Evolutionary conservation across 192 early-diverging fungal species (phyloP).

Genomic region (Geranomyces variabilis): DNA sequence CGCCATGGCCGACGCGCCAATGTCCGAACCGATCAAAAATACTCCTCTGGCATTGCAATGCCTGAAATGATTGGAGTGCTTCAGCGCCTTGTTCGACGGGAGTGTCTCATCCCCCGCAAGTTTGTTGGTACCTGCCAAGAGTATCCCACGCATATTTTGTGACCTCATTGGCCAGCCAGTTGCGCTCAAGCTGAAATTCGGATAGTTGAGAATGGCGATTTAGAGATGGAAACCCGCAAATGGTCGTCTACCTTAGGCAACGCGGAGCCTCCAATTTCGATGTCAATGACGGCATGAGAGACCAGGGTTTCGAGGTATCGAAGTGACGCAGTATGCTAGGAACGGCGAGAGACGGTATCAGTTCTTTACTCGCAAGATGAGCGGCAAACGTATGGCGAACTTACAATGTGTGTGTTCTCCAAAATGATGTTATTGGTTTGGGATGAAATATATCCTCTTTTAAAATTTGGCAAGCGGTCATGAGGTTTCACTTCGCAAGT

Average conservation of each 20-base stretch:
- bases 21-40: conserved; percentile 15
- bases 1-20: conserved; percentile 11
- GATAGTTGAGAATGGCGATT: background rate
- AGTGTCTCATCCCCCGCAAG: background rate
- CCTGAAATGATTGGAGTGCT: background rate
- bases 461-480: background rate
- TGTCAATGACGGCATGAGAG: conserved; percentile 29
- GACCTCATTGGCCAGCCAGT: conserved; percentile 14
- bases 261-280: background rate
- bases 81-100: background rate
- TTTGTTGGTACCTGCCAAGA: no score
- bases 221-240: no score
- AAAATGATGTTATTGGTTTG: conserved; percentile 1
- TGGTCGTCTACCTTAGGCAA: no score
- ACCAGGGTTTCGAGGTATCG: conserved; percentile 5
- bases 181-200: conserved; percentile 11
- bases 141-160: conserved; percentile 30
- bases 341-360: background rate
- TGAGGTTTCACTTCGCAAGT: background rate
- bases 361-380: no score
- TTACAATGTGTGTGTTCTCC: background rate
- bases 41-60: conserved; percentile 6
- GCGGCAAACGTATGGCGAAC: background rate
- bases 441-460: background rate
- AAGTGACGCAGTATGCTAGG: background rate